phyloP scores from a whole-genome alignment of 345 rosid species.

The Gossypioides kirkii region DNA sequence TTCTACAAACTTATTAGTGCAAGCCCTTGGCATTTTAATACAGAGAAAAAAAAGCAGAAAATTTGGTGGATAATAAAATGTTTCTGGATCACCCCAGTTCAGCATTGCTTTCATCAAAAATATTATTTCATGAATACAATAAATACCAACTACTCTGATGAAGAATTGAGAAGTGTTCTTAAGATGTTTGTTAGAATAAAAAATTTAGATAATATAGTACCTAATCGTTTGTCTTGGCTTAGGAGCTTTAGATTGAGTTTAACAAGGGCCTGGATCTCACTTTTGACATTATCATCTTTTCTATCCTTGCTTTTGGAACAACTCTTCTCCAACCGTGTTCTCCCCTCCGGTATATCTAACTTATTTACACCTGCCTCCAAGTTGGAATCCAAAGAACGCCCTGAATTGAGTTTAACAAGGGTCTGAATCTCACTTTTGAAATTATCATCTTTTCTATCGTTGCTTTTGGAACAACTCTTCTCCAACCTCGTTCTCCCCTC shows the following conservation, averaged over 20 bases:
- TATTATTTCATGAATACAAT: not conserved
- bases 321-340: slow-evolving; percentile 9
- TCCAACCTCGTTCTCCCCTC: slow-evolving; percentile 6
- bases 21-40: not conserved
- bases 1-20: not conserved
- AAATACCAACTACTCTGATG: not conserved
- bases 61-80: not conserved
- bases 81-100: not conserved
- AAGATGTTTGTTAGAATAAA: not conserved
- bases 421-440: slow-evolving; percentile 47
- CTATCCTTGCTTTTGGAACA: slow-evolving; percentile 8
- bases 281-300: slow-evolving; percentile 30
- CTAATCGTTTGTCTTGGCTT: slow-evolving; percentile 36
- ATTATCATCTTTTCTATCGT: slow-evolving; percentile 17
- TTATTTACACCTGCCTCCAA: not conserved
- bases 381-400: slow-evolving; percentile 16
- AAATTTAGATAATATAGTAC: slow-evolving; percentile 23
- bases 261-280: slow-evolving; percentile 52
- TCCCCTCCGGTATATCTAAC: slow-evolving; percentile 3
- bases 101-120: not conserved
- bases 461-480: slow-evolving; percentile 11
- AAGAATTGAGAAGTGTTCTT: not conserved
- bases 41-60: not conserved
- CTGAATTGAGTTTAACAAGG: slow-evolving; percentile 54
- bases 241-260: slow-evolving; percentile 55